A percentile compares a stretch with the other conserved stretches of the same genome.
phyloP scores from a whole-genome alignment of 2,329 filamentous ascomycete genomes.

The Paraphoma chrysanthemicola region DNA sequence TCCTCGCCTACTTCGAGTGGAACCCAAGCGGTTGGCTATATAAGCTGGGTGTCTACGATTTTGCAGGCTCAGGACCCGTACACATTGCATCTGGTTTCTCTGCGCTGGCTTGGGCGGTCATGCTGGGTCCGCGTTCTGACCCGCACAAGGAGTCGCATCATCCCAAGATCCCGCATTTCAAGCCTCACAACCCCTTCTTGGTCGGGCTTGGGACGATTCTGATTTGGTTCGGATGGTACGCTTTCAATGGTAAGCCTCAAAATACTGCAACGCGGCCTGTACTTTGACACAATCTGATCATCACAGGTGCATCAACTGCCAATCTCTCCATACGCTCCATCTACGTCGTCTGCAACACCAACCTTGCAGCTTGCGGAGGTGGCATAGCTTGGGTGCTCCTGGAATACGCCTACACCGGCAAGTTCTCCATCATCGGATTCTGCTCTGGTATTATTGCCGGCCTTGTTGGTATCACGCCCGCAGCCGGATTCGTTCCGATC shows the following conservation, averaged over 20 bases:
- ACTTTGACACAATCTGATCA: not conserved
- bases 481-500: conserved; percentile 62
- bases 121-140: conserved; percentile 74
- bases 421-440: conserved; percentile 61
- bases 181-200: conserved; percentile 76
- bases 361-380: conserved; percentile 63
- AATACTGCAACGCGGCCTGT: not conserved
- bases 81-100: conserved; percentile 76
- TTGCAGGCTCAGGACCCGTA: conserved; percentile 77
- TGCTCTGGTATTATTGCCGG: conserved; percentile 64
- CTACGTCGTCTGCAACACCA: conserved; percentile 66
- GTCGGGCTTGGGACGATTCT: conserved; percentile 76
- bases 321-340: conserved; percentile 62
- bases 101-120: conserved; percentile 75
- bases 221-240: conserved; percentile 47
- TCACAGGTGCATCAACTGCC: conserved; percentile 48
- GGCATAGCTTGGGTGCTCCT: conserved; percentile 62
- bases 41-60: conserved; percentile 73
- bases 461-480: conserved; percentile 66
- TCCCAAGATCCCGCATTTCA: conserved; percentile 64
- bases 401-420: conserved; percentile 57
- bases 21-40: conserved; percentile 76
- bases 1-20: conserved; percentile 79
- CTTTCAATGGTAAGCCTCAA: conserved; percentile 49
- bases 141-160: conserved; percentile 58